These are phyloP conservation scores for Penicillium sp. DNA, from an alignment of 2,329 filamentous ascomycete genomes.

Conservation along the genomic window DNA sequence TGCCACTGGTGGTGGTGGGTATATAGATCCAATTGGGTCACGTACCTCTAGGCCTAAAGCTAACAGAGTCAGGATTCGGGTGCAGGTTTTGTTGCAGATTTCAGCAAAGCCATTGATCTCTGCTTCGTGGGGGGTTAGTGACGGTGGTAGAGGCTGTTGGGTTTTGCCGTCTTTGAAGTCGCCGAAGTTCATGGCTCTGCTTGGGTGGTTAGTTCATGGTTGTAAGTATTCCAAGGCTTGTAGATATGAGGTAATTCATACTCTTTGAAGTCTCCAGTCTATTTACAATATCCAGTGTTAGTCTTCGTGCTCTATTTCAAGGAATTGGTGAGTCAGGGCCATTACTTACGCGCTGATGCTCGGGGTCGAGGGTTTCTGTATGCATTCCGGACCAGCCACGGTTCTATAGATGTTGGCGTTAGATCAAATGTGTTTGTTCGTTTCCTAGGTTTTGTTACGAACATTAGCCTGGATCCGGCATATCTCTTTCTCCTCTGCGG, in stretches of 20 bases:
- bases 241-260: constrained; percentile 40
- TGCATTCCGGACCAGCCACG: constrained; percentile 87
- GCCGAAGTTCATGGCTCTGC: constrained; percentile 87
- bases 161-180: constrained; percentile 68
- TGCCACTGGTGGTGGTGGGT: background rate
- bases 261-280: constrained; percentile 89
- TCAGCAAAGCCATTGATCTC: constrained; percentile 66
- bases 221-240: background rate
- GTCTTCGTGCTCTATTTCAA: background rate
- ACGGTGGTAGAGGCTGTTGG: constrained; percentile 71
- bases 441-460: constrained; percentile 12
- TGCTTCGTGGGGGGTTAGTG: constrained; percentile 58
- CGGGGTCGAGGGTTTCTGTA: constrained; percentile 81
- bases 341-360: constrained; percentile 66
- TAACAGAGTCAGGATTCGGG: constrained; percentile 71
- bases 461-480: constrained; percentile 69
- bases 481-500: constrained; percentile 67
- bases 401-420: constrained; percentile 55
- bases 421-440: background rate
- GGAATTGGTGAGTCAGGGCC: background rate
- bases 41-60: constrained; percentile 69
- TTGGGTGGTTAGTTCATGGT: constrained; percentile 3
- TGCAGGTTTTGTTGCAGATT: constrained; percentile 70
- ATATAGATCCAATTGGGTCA: background rate
- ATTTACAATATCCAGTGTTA: constrained; percentile 13